Percentiles rank a stretch among this genome's conserved stretches.
These are phyloP conservation scores for Bryoerythrophyllum caledonicum DNA, from an alignment of 225 moss, liverwort and hornwort species.

Conservation along the genomic window DNA sequence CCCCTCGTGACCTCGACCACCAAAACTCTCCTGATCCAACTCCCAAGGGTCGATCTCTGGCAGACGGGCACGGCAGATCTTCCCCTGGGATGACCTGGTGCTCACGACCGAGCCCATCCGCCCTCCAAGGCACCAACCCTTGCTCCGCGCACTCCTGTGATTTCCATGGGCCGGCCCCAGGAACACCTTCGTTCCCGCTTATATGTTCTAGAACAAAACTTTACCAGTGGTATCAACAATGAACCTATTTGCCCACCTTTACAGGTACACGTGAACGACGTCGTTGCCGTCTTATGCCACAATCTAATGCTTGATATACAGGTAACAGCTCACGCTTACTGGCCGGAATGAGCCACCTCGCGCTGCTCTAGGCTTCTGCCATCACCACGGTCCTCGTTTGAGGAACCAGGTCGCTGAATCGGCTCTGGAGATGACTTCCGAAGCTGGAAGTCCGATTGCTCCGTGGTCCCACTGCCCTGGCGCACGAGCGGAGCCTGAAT, in stretches of 20 bases:
- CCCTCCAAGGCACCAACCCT: slow-evolving; percentile 37
- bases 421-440: slow-evolving; percentile 25
- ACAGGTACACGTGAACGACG: slow-evolving; percentile 37
- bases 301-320: slow-evolving; percentile 21
- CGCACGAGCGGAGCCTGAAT: slow-evolving; percentile 42
- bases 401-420: slow-evolving; percentile 11
- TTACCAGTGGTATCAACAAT: slow-evolving; percentile 47
- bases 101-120: slow-evolving; percentile 31
- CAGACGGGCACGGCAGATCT: slow-evolving; percentile 42
- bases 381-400: slow-evolving; percentile 25
- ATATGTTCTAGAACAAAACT: slow-evolving; percentile 44
- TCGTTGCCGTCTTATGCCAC: slow-evolving; percentile 15
- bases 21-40: slow-evolving; percentile 16
- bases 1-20: neutral
- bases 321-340: slow-evolving; percentile 15
- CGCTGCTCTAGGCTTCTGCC: slow-evolving; percentile 25
- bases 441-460: slow-evolving; percentile 27
- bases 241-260: slow-evolving; percentile 55
- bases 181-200: slow-evolving; percentile 33
- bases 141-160: slow-evolving; percentile 43
- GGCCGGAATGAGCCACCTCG: slow-evolving; percentile 25
- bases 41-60: slow-evolving; percentile 41
- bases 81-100: slow-evolving; percentile 39
- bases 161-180: slow-evolving; percentile 48
- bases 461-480: slow-evolving; percentile 41